These are phyloP conservation scores for Plasmopara muralis DNA, from an alignment of 352 stramenopile genomes.

Conservation along the genomic window DNA sequence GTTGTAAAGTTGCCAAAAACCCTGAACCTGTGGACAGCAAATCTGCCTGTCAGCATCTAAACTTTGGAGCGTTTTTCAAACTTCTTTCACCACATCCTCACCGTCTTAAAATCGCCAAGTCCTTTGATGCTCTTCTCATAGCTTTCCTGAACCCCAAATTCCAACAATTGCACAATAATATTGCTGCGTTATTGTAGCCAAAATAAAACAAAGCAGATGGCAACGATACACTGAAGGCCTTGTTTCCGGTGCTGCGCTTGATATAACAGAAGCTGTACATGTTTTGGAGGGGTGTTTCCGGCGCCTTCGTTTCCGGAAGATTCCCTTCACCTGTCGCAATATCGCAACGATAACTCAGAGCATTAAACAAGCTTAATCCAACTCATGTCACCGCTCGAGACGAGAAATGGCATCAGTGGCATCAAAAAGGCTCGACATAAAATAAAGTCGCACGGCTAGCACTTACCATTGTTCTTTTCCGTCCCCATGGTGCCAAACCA, in stretches of 20 bases:
- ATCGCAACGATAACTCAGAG: neutral
- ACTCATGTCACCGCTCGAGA: no score
- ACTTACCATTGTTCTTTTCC: conserved; percentile 36
- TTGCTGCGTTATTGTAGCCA: conserved; percentile 3
- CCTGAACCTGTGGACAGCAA: conserved; percentile 57
- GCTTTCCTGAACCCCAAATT: conserved; percentile 50
- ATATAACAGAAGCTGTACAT: conserved; percentile 89
- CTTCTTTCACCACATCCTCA: conserved; percentile 12
- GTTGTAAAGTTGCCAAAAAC: conserved; percentile 93
- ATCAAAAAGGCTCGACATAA: no score
- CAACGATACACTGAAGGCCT: conserved; percentile 47
- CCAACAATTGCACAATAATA: conserved; percentile 3
- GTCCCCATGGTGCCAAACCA: conserved; percentile 28
- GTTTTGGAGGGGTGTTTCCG: conserved; percentile 79
- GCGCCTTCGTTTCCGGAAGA: conserved; percentile 16
- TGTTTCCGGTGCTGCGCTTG: conserved; percentile 79
- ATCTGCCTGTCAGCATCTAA: conserved; percentile 2
- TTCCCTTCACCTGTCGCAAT: conserved; percentile 25
- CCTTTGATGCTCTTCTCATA: conserved; percentile 94
- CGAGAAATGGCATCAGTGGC: no score
- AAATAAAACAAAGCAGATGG: neutral
- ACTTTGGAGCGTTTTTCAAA: neutral
- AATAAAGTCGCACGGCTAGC: neutral
- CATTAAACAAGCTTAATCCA: no score
- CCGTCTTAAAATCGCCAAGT: conserved; percentile 88